Evolutionary conservation across 2,329 filamentous ascomycete species (phyloP).

Genomic region (Chaetomium strumarium): DNA sequence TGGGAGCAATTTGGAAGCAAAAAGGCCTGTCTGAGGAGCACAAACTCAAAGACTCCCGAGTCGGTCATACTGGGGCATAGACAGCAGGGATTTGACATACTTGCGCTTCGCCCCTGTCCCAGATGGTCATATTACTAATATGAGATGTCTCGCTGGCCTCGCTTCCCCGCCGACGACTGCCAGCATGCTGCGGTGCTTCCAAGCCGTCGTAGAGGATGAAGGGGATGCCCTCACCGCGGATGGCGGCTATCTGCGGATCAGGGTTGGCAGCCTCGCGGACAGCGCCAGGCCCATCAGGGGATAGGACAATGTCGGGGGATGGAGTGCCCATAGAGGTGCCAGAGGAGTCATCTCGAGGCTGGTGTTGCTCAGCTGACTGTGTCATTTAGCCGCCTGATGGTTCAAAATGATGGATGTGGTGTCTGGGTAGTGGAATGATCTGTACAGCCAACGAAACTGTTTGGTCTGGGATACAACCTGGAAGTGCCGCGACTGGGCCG

Average conservation of each 20-base stretch:
- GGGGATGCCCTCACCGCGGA: background rate
- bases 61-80: no score
- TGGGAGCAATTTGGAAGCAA: no score
- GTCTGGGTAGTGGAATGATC: background rate
- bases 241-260: background rate
- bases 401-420: background rate
- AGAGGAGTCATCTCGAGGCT: background rate
- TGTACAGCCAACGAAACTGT: no score
- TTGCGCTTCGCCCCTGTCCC: conserved; percentile 1
- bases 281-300: no score
- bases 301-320: background rate
- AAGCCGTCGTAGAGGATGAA: background rate
- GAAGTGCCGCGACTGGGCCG: no score
- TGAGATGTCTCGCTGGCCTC: background rate
- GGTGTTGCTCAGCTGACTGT: background rate
- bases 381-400: background rate
- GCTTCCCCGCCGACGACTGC: background rate
- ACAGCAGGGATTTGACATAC: no score
- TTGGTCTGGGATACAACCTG: no score
- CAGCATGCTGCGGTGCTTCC: background rate
- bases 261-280: background rate
- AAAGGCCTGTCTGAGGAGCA: no score
- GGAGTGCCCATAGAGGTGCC: background rate
- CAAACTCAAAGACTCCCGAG: no score
- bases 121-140: background rate